phyloP scores from a whole-genome alignment of 768 basidiomycete species.

The Sarcodon sp. region DNA sequence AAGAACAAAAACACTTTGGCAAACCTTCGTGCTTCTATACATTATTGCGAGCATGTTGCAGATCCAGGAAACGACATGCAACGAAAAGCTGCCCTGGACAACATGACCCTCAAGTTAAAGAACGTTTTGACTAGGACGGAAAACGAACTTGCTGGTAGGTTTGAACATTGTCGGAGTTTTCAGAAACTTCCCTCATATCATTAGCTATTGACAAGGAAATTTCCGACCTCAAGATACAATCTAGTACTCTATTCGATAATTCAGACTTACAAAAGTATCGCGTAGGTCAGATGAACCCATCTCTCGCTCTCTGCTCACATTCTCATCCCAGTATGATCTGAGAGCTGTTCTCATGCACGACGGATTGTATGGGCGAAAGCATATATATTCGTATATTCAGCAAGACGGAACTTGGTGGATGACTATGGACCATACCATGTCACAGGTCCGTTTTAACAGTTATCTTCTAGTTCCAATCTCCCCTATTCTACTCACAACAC shows the following conservation, averaged over 20 bases:
- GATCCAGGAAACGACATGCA: constrained; percentile 29
- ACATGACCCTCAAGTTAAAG: constrained; percentile 37
- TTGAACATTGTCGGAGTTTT: not conserved
- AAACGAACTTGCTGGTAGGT: constrained; percentile 39
- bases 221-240: constrained; percentile 27
- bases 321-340: constrained; percentile 54
- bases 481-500: not conserved
- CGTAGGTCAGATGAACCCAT: not conserved
- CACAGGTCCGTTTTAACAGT: constrained; percentile 30
- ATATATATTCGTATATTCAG: constrained; percentile 69
- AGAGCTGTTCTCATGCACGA: constrained; percentile 70
- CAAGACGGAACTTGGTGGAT: constrained; percentile 71
- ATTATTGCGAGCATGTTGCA: constrained; percentile 65
- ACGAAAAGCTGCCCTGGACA: constrained; percentile 29
- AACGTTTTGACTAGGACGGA: constrained; percentile 38
- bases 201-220: constrained; percentile 44
- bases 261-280: constrained; percentile 52
- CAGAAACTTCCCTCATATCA: not conserved
- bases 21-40: constrained; percentile 44
- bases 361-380: constrained; percentile 64
- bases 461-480: not conserved
- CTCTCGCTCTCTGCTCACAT: not conserved
- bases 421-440: constrained; percentile 56
- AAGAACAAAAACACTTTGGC: constrained; percentile 54
- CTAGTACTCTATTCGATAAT: constrained; percentile 38